Conservation (phyloP, 495 filamentous ascomycete genomes). For the Lepidopterella palustris region DNA sequence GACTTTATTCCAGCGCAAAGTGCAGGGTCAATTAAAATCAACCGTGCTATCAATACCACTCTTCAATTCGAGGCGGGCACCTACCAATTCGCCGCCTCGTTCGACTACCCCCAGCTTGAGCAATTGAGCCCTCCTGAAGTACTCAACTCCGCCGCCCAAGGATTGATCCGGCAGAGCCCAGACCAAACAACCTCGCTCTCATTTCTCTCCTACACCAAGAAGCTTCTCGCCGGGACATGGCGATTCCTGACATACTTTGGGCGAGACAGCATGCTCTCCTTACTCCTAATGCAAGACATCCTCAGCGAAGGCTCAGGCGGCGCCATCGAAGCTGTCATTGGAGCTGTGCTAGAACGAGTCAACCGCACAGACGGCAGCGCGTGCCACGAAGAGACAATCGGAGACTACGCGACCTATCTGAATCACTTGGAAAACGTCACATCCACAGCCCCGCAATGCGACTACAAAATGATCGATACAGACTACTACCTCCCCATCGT, state of each 20-base stretch:
- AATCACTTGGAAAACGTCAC: conserved; percentile 48
- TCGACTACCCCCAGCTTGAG: conserved; percentile 55
- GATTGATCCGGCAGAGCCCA: conserved; percentile 41
- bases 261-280: conserved; percentile 56
- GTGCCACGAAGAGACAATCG: conserved; percentile 61
- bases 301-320: conserved; percentile 51
- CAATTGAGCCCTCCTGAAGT: conserved; percentile 46
- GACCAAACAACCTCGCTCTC: conserved; percentile 49
- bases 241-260: conserved; percentile 63
- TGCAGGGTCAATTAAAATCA: conserved; percentile 32
- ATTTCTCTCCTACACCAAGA: conserved; percentile 57
- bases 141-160: conserved; percentile 42
- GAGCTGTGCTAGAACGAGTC: conserved; percentile 52
- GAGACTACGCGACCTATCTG: conserved; percentile 57
- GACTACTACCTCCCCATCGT: conserved; percentile 55
- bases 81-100: conserved; percentile 53
- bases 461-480: conserved; percentile 63
- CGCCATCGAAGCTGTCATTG: conserved; percentile 56
- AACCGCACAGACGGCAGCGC: conserved; percentile 53
- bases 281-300: conserved; percentile 51
- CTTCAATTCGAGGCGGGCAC: conserved; percentile 45
- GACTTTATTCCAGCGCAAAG: conserved; percentile 38
- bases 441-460: conserved; percentile 49
- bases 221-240: conserved; percentile 60
- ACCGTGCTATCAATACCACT: conserved; percentile 33